Evolutionary conservation across 1,139 yeast species (phyloP), one percentile per base, ranked within the genome.

Genomic region (Pichia sp.): DNA sequence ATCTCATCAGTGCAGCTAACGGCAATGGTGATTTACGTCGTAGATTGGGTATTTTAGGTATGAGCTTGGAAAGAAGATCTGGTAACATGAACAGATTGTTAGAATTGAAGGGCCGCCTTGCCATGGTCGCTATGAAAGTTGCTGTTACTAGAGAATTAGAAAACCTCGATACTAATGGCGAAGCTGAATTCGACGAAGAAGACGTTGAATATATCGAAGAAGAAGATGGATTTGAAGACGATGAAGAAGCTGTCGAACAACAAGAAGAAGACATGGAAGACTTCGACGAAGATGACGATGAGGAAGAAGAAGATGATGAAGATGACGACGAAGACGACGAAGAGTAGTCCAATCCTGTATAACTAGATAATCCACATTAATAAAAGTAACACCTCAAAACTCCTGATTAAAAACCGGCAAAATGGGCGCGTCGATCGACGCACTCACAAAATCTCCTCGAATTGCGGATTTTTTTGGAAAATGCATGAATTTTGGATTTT

Each of bases 81-180:
- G 76, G 79, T 38, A 79, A 90, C 5, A 72, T 93, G 53, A 90
- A 94, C 14, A 78, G 93, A 59, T 72, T 93, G 44, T 71, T 89
- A 59, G 91, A 90, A 48, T 72, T 94, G 49, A 91, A 88, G 60
- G 93, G 96, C 10, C 80, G 91, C 53, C 69, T 93, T 51, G 83
- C 82, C 52, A 78, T 85, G 71, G 73, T 89, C 37, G 71, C 81
- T 52, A 82, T 87, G 38, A 90, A 82, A 60, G 73, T 81, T 49
- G 83, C 80, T 48, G 69, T 87, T 55, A 80, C 90, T 56, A 71
- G 77, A 42, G 89, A 83, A 53, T 66, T 81, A 22, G 65, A 72
- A 40, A 66, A 47, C 12, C 31, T 49, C 7, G 58, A 53, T 18
- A 49, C 45, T 9, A 45, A 36, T 8, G 28, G 36, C 4, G 48